Evolutionary conservation across 257 asterid genomes (phyloP).

Genomic region (Salvia miltiorrhiza): DNA sequence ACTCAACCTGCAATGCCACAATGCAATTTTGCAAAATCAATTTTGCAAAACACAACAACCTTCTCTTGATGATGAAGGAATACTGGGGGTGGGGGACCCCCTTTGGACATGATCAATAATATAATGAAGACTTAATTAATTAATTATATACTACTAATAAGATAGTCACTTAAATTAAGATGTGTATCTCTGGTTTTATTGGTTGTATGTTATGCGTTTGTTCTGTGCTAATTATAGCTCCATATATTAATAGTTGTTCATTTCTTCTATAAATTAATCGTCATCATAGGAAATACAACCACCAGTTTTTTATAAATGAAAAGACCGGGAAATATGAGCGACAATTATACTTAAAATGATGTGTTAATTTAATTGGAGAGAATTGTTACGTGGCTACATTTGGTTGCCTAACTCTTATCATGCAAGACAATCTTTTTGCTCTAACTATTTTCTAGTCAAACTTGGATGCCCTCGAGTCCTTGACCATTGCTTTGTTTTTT

Average conservation of each 20-base stretch:
- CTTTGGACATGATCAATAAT: constrained; percentile 38
- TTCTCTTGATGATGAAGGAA: neutral
- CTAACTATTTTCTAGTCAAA: neutral
- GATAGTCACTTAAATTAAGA: too few species aligned
- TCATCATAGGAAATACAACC: too few species aligned
- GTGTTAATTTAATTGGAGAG: too few species aligned
- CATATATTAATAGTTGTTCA: too few species aligned
- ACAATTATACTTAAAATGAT: neutral
- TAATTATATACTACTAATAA: too few species aligned
- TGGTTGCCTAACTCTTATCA: constrained; percentile 19
- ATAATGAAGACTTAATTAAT: too few species aligned
- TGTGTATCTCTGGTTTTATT: too few species aligned
- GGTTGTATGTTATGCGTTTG: neutral
- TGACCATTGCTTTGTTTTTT: neutral
- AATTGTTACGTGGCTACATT: neutral
- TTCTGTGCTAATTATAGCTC: too few species aligned
- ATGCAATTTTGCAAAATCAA: constrained; percentile 20
- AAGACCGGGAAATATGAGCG: neutral
- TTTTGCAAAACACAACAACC: neutral
- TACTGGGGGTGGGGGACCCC: constrained; percentile 17
- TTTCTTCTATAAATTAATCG: too few species aligned
- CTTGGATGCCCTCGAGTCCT: neutral
- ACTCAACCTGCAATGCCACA: constrained; percentile 55
- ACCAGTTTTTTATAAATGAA: too few species aligned
- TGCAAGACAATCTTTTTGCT: neutral